A percentile compares a stretch with the other conserved stretches of the same genome.
phyloP scores from a whole-genome alignment of 805 yeast genomes.

The Kodamaea jinghongensis region DNA sequence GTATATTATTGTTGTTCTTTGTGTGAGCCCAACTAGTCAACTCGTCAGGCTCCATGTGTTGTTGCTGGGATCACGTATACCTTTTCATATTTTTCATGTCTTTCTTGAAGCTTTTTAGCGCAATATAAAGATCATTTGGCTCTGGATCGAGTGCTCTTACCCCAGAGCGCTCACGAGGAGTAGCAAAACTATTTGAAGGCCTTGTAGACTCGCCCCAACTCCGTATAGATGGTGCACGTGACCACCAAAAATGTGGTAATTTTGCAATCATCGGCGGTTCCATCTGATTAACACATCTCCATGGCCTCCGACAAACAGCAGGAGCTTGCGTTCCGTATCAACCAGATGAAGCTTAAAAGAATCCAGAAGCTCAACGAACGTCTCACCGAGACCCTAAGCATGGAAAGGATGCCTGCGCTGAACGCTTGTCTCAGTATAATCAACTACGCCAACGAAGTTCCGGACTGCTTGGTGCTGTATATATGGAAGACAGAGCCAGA shows the following conservation, averaged over 20 bases:
- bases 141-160: no score
- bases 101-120: no score
- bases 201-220: no score
- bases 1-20: slow-evolving; percentile 63
- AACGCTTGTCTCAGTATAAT: slow-evolving; percentile 30
- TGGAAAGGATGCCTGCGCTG: slow-evolving; percentile 43
- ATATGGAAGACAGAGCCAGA: slow-evolving; percentile 40
- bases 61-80: neutral
- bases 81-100: no score
- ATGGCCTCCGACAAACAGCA: slow-evolving; percentile 8
- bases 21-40: neutral
- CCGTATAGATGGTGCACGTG: neutral
- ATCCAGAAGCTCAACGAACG: slow-evolving; percentile 36
- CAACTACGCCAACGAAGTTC: slow-evolving; percentile 40
- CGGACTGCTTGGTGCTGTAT: slow-evolving; percentile 47
- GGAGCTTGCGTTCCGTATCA: slow-evolving; percentile 33
- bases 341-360: slow-evolving; percentile 49
- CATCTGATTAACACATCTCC: neutral
- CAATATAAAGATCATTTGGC: no score
- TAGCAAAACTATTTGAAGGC: no score
- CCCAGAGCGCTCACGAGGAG: no score
- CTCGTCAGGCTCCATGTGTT: neutral
- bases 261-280: slow-evolving; percentile 2
- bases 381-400: slow-evolving; percentile 47
- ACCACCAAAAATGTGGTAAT: slow-evolving; percentile 3